Conservation (phyloP, 2,329 filamentous ascomycete species). For the Aureobasidium sp. region DNA sequence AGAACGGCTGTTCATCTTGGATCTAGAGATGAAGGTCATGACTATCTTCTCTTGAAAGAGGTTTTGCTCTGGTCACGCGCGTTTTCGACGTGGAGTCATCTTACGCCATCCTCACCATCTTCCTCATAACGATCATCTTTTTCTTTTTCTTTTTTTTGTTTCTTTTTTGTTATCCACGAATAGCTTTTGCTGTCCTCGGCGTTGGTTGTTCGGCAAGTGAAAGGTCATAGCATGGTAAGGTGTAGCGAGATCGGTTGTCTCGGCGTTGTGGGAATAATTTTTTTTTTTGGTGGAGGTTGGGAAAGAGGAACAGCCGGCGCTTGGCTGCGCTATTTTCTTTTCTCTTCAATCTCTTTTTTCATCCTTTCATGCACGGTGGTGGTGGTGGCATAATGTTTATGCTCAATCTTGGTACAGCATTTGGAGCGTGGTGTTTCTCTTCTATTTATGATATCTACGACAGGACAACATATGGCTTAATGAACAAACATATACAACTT, state of each 20-base stretch:
- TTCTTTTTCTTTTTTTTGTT: not conserved
- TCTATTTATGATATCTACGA: not conserved
- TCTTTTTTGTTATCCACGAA: not conserved
- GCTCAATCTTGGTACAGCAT: not conserved
- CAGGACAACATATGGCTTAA: not conserved
- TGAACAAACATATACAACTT: not conserved
- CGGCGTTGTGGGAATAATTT: not conserved
- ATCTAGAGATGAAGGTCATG: not conserved
- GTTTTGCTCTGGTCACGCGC: not conserved
- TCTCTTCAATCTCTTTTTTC: not conserved
- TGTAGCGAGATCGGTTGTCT: conserved; percentile 4
- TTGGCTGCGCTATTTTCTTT: conserved; percentile 1
- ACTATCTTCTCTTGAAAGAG: not conserved
- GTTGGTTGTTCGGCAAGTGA: not conserved
- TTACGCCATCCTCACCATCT: not conserved
- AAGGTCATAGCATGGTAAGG: conserved; percentile 6
- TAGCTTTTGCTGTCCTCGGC: not conserved
- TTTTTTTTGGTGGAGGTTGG: not conserved
- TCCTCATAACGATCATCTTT: not conserved
- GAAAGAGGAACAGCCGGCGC: not conserved
- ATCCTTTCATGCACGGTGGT: not conserved
- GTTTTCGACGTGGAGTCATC: conserved; percentile 1
- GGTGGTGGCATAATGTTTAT: not conserved
- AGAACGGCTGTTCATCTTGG: not conserved
- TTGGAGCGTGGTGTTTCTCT: not conserved